Evolutionary conservation across 257 asterid genomes (phyloP).

Genomic region (Penstemon barbatus): DNA sequence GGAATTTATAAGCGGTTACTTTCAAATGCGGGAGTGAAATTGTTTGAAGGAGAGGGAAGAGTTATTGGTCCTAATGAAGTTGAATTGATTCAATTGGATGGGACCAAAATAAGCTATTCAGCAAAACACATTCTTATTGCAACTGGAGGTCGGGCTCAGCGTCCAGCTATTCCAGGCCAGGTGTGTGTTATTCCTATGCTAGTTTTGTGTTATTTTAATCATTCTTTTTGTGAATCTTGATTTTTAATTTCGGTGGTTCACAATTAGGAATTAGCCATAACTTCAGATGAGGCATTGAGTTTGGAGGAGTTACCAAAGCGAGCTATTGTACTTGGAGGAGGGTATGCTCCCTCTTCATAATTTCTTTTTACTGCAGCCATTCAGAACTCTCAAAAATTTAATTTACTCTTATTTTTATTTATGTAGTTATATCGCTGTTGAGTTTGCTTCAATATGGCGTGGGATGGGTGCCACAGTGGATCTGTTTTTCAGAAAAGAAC

Average conservation of each 20-base stretch:
- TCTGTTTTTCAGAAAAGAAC: constrained; percentile 85
- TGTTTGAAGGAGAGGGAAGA: constrained; percentile 97
- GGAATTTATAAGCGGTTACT: constrained; percentile 91
- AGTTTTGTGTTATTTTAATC: constrained; percentile 6
- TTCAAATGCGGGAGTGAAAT: constrained; percentile 85
- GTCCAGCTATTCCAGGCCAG: constrained; percentile 82
- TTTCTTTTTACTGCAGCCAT: constrained; percentile 13
- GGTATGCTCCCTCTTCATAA: constrained; percentile 46
- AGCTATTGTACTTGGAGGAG: constrained; percentile 87
- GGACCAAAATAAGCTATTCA: constrained; percentile 83
- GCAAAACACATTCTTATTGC: constrained; percentile 90
- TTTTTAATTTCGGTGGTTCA: constrained; percentile 13
- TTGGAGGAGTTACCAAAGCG: constrained; percentile 93
- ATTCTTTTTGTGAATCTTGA: not conserved
- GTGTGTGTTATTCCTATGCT: constrained; percentile 36
- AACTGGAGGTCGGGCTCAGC: constrained; percentile 93
- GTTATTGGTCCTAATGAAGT: constrained; percentile 92
- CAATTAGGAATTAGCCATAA: constrained; percentile 82
- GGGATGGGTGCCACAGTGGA: constrained; percentile 95
- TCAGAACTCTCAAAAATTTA: constrained; percentile 23
- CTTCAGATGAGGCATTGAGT: constrained; percentile 99
- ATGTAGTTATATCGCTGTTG: constrained; percentile 93
- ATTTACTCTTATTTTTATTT: constrained; percentile 18
- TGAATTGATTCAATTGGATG: constrained; percentile 85
- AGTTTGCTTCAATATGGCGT: constrained; percentile 99